Evolutionary conservation across 306 rosid species (phyloP), one percentile per base, ranked within the genome.

Genomic region (Hippophae tibetana): DNA sequence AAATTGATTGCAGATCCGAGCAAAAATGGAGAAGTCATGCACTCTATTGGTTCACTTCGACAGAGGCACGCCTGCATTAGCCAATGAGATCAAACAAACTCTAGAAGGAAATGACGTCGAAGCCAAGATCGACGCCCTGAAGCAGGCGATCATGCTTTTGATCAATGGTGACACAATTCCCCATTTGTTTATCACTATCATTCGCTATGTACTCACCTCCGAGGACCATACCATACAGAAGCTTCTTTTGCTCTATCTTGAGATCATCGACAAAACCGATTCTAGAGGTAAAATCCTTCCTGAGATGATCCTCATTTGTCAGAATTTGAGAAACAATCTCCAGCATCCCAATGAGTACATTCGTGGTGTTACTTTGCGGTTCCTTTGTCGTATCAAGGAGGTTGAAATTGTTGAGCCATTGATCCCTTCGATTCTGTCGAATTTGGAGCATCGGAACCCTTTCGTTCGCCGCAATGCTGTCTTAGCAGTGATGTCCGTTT

Each of bases 201-300:
- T 87, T 47, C 74, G 95, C 44, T 87, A 87, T 65, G 92, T 87
- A 0, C 79, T 86, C n/a, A 83, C 95, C 3, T 86, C 90, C 0
- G 95, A 86, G 54, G 90, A 86, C 64, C 90, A 86, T 82, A 86
- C 86, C 1, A 52, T 86, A 41, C 95, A 86, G 72, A 84, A 81
- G 47, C 85, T 86, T 5, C 83, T 86, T 47, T 86, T 86, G 9
- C 79, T 81, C 5, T 86, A 86, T 58, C 66, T 86, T n/a, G 95
- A 86, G 76, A 84, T 84, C 66, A 81, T 84, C 0, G 90, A 84
- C 18, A 86, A 84, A 41, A 86, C 87, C 12, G 95, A 86, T 70
- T 76, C 84, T 0, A 73, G 63, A 6, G 90, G 95, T 8, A 86
- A 70, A 43, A 79, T 86, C 10, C 76, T 86, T 0, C 95, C 95